These are phyloP conservation scores for Chalciporus pseudorubinellus DNA, from an alignment of 768 basidiomycete genomes.

Conservation along the genomic window DNA sequence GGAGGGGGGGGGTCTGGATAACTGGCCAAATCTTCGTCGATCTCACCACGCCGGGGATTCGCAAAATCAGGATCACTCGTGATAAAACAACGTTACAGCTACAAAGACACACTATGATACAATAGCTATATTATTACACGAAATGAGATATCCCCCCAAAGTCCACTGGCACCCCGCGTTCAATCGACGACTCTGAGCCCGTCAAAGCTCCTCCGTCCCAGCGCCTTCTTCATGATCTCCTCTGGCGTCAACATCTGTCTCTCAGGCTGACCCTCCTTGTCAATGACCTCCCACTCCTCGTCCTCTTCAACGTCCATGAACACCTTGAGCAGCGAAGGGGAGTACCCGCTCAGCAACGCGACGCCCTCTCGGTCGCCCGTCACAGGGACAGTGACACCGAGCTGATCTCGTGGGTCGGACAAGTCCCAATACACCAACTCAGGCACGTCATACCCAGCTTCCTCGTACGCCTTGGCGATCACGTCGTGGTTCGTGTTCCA, in stretches of 20 bases:
- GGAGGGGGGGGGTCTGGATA: no score
- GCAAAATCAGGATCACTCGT: no score
- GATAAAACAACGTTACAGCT: no score
- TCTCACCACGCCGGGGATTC: no score
- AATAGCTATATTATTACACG: no score
- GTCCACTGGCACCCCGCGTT: not conserved
- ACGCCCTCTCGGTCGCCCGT: constrained; percentile 56
- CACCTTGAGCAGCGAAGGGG: constrained; percentile 65
- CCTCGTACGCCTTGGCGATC: constrained; percentile 51
- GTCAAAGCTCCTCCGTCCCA: not conserved
- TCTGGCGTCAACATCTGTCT: not conserved
- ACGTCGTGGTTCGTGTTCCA: constrained; percentile 67
- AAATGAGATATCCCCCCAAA: no score
- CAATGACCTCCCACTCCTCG: constrained; percentile 37
- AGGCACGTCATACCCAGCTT: constrained; percentile 69
- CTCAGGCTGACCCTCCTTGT: not conserved
- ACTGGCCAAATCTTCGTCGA: no score
- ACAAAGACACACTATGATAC: no score
- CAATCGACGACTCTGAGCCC: not conserved
- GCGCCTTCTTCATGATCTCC: not conserved
- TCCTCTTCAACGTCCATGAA: constrained; percentile 58
- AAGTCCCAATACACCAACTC: constrained; percentile 76
- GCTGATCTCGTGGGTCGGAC: constrained; percentile 18
- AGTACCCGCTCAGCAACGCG: constrained; percentile 69
- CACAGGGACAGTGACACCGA: constrained; percentile 44